Evolutionary conservation across 768 basidiomycete species (phyloP).

Genomic region (Tylopilus balloui): DNA sequence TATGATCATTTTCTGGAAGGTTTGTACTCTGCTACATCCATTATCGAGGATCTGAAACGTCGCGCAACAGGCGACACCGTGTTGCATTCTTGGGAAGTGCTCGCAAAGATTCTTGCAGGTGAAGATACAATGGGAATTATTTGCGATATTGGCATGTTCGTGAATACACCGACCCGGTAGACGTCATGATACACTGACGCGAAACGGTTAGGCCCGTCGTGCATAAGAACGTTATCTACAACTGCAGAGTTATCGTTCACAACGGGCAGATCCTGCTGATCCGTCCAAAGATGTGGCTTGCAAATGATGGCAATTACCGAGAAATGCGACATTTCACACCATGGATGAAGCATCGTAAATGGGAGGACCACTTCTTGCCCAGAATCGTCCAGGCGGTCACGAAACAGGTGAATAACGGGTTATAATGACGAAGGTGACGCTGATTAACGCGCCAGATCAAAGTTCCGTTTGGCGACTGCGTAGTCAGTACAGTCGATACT

Average conservation of each 20-base stretch:
- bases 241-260: slow-evolving; percentile 88
- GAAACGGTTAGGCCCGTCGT: slow-evolving; percentile 71
- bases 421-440: background rate
- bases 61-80: slow-evolving; percentile 77
- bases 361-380: slow-evolving; percentile 90
- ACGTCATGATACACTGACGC: background rate
- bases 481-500: slow-evolving; percentile 89
- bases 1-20: slow-evolving; percentile 97
- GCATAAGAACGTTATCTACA: slow-evolving; percentile 98
- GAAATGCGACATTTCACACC: slow-evolving; percentile 89
- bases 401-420: slow-evolving; percentile 56
- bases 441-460: slow-evolving; percentile 51
- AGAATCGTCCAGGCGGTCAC: slow-evolving; percentile 85
- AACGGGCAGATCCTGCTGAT: slow-evolving; percentile 87
- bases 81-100: slow-evolving; percentile 96
- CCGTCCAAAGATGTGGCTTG: slow-evolving; percentile 99
- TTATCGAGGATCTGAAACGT: background rate
- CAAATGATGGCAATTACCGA: slow-evolving; percentile 97
- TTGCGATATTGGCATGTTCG: slow-evolving; percentile 96
- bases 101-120: slow-evolving; percentile 82
- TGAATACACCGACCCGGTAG: background rate
- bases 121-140: slow-evolving; percentile 81
- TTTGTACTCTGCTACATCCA: slow-evolving; percentile 23
- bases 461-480: slow-evolving; percentile 94
- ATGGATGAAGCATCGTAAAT: slow-evolving; percentile 85